Percentiles rank a stretch among this genome's conserved stretches.
Evolutionary conservation across 2,329 filamentous ascomycete genomes (phyloP).

Genomic region (Chaetomium olivaceum): DNA sequence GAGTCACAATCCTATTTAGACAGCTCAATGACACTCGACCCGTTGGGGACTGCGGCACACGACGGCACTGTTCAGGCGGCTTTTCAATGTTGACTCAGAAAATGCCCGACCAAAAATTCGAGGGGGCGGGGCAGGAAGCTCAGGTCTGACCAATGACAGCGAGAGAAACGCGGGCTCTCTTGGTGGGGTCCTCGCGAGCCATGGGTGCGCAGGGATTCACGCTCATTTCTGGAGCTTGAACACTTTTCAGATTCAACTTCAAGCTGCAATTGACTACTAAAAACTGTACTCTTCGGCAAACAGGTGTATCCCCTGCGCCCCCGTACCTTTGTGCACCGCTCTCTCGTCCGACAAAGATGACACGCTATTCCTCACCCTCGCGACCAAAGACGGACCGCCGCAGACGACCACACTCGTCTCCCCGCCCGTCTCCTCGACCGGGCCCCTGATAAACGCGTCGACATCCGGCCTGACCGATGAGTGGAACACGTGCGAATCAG

Average conservation of each 20-base stretch:
- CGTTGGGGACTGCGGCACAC: neutral
- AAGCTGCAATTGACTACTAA: constrained; percentile 1
- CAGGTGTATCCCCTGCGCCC: constrained; percentile 62
- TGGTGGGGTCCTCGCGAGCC: neutral
- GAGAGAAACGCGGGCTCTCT: too few relatives aligned
- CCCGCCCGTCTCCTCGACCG: constrained; percentile 59
- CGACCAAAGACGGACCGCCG: constrained; percentile 57
- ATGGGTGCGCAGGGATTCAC: neutral
- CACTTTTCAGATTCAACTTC: too few relatives aligned
- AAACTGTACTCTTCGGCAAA: constrained; percentile 59
- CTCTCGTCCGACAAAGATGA: constrained; percentile 59
- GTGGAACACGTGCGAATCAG: constrained; percentile 47
- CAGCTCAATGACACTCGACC: neutral
- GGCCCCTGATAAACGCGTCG: constrained; percentile 50
- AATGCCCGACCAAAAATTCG: constrained; percentile 26
- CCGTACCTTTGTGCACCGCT: constrained; percentile 64
- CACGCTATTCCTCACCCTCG: constrained; percentile 56
- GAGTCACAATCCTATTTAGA: neutral
- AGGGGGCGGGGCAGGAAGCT: neutral
- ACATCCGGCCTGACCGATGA: constrained; percentile 53
- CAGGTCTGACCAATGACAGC: neutral
- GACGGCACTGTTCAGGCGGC: neutral
- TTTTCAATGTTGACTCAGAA: constrained; percentile 27
- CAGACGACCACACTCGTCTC: constrained; percentile 64
- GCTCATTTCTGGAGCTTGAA: too few relatives aligned